A percentile compares a stretch with the other conserved stretches of the same genome.
phyloP scores from a whole-genome alignment of 148 eudicot species.

The Pouteria glomerata region DNA sequence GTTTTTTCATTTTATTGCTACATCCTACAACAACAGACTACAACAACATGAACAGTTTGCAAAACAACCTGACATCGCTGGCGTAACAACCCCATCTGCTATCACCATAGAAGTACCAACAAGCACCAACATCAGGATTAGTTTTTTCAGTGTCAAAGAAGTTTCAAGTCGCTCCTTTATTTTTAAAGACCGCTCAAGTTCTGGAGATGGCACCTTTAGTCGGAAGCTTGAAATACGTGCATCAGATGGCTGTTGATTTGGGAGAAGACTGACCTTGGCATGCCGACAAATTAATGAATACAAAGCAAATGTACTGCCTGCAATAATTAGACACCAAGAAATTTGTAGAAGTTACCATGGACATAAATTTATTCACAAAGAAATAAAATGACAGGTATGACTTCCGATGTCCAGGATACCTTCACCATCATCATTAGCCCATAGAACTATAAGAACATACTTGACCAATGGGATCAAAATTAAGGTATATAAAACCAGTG shows the following conservation, averaged over 20 bases:
- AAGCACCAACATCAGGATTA: slow-evolving; percentile 76
- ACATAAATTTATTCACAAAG: background rate
- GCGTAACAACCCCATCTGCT: slow-evolving; percentile 94
- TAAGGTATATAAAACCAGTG: slow-evolving; percentile 85
- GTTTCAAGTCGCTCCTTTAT: slow-evolving; percentile 84
- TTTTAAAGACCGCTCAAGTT: slow-evolving; percentile 94
- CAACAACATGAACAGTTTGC: background rate
- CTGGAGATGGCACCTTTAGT: slow-evolving; percentile 91
- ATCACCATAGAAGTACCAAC: slow-evolving; percentile 99
- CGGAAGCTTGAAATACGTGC: slow-evolving; percentile 93
- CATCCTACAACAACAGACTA: background rate
- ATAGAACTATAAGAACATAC: slow-evolving; percentile 76
- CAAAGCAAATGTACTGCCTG: slow-evolving; percentile 98
- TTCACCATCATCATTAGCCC: slow-evolving; percentile 99
- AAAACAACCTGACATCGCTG: slow-evolving; percentile 89
- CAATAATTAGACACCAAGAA: slow-evolving; percentile 22
- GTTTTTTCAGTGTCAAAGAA: slow-evolving; percentile 72
- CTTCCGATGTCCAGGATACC: slow-evolving; percentile 43
- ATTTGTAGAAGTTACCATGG: background rate
- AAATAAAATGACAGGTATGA: slow-evolving; percentile 2
- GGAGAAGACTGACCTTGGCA: slow-evolving; percentile 94
- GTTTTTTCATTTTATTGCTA: background rate
- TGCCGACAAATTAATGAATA: slow-evolving; percentile 94
- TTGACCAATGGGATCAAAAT: slow-evolving; percentile 74
- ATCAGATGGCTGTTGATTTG: slow-evolving; percentile 93